phyloP scores from a whole-genome alignment of 2,329 filamentous ascomycete genomes.

The Epichloe hybrida region DNA sequence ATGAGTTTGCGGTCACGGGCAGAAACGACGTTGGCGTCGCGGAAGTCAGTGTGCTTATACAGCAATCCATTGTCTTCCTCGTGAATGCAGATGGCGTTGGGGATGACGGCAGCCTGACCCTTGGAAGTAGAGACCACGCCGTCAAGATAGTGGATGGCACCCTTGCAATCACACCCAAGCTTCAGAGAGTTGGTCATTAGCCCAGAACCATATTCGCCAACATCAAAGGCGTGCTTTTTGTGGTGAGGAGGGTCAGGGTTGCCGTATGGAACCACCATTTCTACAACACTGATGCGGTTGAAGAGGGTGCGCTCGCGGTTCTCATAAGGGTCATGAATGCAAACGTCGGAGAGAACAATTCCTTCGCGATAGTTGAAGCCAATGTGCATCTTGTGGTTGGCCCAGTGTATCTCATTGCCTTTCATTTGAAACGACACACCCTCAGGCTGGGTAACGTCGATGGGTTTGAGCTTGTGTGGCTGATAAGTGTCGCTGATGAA shows the following conservation, averaged over 20 bases:
- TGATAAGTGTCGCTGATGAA: conserved; percentile 22
- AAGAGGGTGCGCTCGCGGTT: conserved; percentile 41
- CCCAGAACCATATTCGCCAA: conserved; percentile 53
- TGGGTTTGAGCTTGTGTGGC: conserved; percentile 22
- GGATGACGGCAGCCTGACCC: conserved; percentile 54
- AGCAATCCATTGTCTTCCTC: conserved; percentile 39
- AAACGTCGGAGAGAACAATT: conserved; percentile 54
- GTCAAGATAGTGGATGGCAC: conserved; percentile 35
- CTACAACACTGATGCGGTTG: conserved; percentile 53
- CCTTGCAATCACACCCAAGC: conserved; percentile 51
- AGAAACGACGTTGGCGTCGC: conserved; percentile 41
- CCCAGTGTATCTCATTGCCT: conserved; percentile 39
- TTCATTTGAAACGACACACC: conserved; percentile 32
- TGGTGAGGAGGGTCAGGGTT: conserved; percentile 51
- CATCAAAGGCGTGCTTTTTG: conserved; percentile 58
- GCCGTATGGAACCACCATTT: conserved; percentile 60
- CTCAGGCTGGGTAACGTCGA: conserved; percentile 26
- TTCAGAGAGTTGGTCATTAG: conserved; percentile 52
- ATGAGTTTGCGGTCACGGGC: conserved; percentile 45
- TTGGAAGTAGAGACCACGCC: conserved; percentile 21
- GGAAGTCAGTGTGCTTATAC: conserved; percentile 53
- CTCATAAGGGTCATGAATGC: conserved; percentile 40
- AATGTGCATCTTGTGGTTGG: conserved; percentile 58
- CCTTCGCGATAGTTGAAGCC: conserved; percentile 61
- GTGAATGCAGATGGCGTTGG: conserved; percentile 30